A percentile compares a stretch with the other conserved stretches of the same genome.
phyloP scores from a whole-genome alignment of 768 basidiomycete species.

The Boletus rex-veris region DNA sequence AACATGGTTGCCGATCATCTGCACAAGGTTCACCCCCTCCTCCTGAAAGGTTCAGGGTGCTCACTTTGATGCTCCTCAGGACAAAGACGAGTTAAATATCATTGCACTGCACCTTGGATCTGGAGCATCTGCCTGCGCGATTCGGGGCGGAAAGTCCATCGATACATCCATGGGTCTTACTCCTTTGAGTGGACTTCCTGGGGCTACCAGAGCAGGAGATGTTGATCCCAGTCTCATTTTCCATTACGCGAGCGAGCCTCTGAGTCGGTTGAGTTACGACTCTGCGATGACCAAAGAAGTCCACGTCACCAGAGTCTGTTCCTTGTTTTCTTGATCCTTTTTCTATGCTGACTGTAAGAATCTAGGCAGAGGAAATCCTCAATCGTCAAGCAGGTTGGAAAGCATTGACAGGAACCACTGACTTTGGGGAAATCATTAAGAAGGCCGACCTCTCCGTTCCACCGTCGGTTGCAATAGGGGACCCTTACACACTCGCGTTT shows the following conservation, averaged over 20 bases:
- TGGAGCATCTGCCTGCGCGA: constrained; percentile 82
- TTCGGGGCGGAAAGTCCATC: constrained; percentile 66
- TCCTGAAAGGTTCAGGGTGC: neutral
- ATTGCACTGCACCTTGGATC: constrained; percentile 87
- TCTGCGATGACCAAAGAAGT: constrained; percentile 43
- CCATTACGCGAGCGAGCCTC: constrained; percentile 60
- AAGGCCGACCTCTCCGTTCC: constrained; percentile 33
- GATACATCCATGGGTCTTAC: constrained; percentile 94
- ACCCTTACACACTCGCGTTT: constrained; percentile 61
- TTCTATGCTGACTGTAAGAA: constrained; percentile 1
- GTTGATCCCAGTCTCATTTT: constrained; percentile 88
- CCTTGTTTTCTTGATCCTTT: neutral
- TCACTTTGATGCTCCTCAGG: constrained; percentile 24
- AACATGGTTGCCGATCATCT: constrained; percentile 58
- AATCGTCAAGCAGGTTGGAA: constrained; percentile 79
- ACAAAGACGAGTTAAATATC: constrained; percentile 54
- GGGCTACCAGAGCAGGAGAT: constrained; percentile 80
- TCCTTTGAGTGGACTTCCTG: constrained; percentile 82
- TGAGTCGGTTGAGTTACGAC: constrained; percentile 49
- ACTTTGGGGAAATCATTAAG: constrained; percentile 68
- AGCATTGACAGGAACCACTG: constrained; percentile 73
- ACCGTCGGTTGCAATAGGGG: constrained; percentile 21
- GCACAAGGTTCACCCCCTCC: constrained; percentile 39
- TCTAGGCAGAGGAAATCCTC: constrained; percentile 65
- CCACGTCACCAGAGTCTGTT: constrained; percentile 48